phyloP scores from a whole-genome alignment of 2,329 filamentous ascomycete genomes.

The Aspergillus sp. region DNA sequence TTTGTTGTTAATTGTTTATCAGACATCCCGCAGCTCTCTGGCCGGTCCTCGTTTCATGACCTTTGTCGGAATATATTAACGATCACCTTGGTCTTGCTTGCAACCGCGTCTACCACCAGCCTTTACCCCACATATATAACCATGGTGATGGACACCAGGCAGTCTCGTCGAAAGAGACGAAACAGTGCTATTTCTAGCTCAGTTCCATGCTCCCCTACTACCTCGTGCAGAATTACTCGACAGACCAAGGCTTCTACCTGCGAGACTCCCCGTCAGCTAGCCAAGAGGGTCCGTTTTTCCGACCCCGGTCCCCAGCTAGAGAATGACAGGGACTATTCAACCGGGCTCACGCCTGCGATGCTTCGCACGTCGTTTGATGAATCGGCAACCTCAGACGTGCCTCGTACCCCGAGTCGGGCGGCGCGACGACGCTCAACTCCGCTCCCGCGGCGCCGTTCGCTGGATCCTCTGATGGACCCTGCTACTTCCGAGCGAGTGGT shows the following conservation, averaged over 20 bases:
- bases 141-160: constrained; percentile 27
- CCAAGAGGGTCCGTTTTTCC: constrained; percentile 48
- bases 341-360: constrained; percentile 47
- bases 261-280: constrained; percentile 32
- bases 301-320: constrained; percentile 37
- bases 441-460: constrained; percentile 19
- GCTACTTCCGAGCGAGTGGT: constrained; percentile 30
- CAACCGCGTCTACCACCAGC: not conserved
- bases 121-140: not conserved
- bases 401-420: constrained; percentile 29
- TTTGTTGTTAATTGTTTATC: no score
- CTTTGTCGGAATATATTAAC: not conserved
- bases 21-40: not conserved
- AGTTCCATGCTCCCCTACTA: constrained; percentile 3
- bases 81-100: not conserved
- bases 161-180: constrained; percentile 26
- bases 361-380: constrained; percentile 39
- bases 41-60: not conserved
- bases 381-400: constrained; percentile 19
- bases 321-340: constrained; percentile 26
- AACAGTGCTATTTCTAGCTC: constrained; percentile 19
- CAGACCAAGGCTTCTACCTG: constrained; percentile 3
- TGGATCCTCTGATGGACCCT: constrained; percentile 21
- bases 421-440: constrained; percentile 38
- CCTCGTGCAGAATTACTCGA: constrained; percentile 5